A percentile compares a stretch with the other conserved stretches of the same genome.
Conservation (phyloP, 2,329 filamentous ascomycete species). For the Xylariaceae sp. region DNA sequence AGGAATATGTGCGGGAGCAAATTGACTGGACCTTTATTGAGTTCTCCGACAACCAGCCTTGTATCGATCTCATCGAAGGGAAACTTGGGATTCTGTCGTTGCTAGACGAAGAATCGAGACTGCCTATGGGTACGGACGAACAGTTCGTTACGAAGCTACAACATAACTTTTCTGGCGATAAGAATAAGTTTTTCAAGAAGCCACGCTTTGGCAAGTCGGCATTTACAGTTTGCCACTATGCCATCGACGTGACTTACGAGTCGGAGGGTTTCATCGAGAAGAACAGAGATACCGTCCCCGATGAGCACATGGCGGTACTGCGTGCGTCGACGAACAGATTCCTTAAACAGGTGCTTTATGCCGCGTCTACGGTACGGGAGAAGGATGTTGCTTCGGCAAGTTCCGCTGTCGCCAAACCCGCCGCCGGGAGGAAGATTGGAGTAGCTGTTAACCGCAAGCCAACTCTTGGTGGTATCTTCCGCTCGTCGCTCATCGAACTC, state of each 20-base stretch:
- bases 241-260: conserved; percentile 96
- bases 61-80: conserved; percentile 96
- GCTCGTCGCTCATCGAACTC: conserved; percentile 93
- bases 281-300: conserved; percentile 96
- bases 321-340: conserved; percentile 80
- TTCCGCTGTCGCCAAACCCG: conserved; percentile 71
- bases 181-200: conserved; percentile 98
- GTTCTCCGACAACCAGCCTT: conserved; percentile 98
- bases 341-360: conserved; percentile 76
- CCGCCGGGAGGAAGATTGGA: conserved; percentile 79
- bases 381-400: conserved; percentile 69
- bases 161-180: conserved; percentile 83
- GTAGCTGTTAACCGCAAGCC: conserved; percentile 94
- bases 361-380: conserved; percentile 80
- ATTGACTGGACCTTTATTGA: conserved; percentile 99
- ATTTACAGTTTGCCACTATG: conserved; percentile 98
- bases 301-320: conserved; percentile 95
- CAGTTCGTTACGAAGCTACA: conserved; percentile 96
- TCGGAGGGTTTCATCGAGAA: conserved; percentile 99
- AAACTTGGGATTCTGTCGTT: conserved; percentile 91
- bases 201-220: conserved; percentile 94
- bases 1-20: conserved; percentile 92
- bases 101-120: conserved; percentile 89
- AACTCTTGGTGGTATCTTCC: conserved; percentile 96
- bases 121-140: conserved; percentile 96